phyloP scores from a whole-genome alignment of 345 rosid genomes.

The Eucalyptus leucophloia region DNA sequence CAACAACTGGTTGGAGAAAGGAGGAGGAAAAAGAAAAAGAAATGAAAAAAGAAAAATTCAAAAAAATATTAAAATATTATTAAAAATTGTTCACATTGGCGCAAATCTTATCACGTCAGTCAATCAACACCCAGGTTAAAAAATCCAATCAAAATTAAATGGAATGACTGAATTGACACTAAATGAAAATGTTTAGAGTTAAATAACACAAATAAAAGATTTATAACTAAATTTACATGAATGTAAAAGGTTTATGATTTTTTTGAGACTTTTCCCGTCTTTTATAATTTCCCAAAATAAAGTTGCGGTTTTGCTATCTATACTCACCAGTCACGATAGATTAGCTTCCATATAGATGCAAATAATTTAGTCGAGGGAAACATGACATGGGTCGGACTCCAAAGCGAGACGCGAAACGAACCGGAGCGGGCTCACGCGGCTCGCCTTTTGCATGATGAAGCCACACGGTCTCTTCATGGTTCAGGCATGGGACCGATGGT shows the following conservation, averaged over 20 bases:
- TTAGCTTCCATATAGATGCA: background rate
- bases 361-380: background rate
- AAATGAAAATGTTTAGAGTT: too few relatives aligned
- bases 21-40: too few relatives aligned
- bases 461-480: background rate
- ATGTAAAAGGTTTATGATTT: too few relatives aligned
- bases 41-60: too few relatives aligned
- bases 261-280: too few relatives aligned
- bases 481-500: background rate
- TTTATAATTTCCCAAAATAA: background rate
- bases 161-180: accelerated
- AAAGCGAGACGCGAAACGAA: background rate
- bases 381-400: background rate
- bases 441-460: background rate
- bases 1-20: accelerated
- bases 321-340: background rate
- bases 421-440: background rate
- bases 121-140: accelerated
- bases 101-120: accelerated
- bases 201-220: too few relatives aligned
- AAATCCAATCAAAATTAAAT: accelerated
- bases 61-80: too few relatives aligned
- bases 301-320: background rate
- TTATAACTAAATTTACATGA: too few relatives aligned
- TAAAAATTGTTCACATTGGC: too few relatives aligned